Evolutionary conservation across 495 filamentous ascomycete genomes (phyloP).

Genomic region (Penicillium verhagenii): DNA sequence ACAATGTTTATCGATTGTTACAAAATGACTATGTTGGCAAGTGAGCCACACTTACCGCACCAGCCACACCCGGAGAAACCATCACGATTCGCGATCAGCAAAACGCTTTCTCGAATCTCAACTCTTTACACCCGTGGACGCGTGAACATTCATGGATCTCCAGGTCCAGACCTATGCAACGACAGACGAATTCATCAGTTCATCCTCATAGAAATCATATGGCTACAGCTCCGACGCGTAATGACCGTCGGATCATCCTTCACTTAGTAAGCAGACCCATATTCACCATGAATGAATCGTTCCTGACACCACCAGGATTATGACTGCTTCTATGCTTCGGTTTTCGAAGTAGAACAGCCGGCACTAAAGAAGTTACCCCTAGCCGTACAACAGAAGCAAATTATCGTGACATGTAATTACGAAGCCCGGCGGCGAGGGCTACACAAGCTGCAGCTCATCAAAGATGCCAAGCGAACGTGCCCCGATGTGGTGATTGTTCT

Average conservation of each 20-base stretch:
- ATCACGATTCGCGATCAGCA: not conserved
- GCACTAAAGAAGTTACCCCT: slow-evolving; percentile 68
- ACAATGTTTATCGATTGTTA: too few relatives aligned
- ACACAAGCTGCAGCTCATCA: slow-evolving; percentile 78
- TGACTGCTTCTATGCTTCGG: slow-evolving; percentile 93
- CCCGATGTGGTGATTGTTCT: slow-evolving; percentile 82
- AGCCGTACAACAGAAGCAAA: slow-evolving; percentile 81
- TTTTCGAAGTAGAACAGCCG: slow-evolving; percentile 79
- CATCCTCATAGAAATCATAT: slow-evolving; percentile 14
- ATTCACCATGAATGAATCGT: not conserved
- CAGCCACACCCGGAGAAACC: slow-evolving; percentile 2
- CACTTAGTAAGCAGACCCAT: slow-evolving; percentile 64
- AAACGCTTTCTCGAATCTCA: not conserved
- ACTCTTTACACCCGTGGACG: too few relatives aligned
- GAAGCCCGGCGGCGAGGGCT: slow-evolving; percentile 75
- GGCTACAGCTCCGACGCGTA: slow-evolving; percentile 47
- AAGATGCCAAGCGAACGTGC: slow-evolving; percentile 74
- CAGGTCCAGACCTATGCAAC: not conserved
- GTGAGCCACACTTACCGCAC: not conserved
- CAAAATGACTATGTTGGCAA: not conserved
- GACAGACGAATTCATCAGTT: not conserved
- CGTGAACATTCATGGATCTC: not conserved
- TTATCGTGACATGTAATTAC: slow-evolving; percentile 94
- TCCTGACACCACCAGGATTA: slow-evolving; percentile 59
- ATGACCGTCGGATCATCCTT: slow-evolving; percentile 70